A percentile compares a stretch with the other conserved stretches of the same genome.
Evolutionary conservation across 768 basidiomycete species (phyloP).

Genomic region (Leucosporidium scottii): DNA sequence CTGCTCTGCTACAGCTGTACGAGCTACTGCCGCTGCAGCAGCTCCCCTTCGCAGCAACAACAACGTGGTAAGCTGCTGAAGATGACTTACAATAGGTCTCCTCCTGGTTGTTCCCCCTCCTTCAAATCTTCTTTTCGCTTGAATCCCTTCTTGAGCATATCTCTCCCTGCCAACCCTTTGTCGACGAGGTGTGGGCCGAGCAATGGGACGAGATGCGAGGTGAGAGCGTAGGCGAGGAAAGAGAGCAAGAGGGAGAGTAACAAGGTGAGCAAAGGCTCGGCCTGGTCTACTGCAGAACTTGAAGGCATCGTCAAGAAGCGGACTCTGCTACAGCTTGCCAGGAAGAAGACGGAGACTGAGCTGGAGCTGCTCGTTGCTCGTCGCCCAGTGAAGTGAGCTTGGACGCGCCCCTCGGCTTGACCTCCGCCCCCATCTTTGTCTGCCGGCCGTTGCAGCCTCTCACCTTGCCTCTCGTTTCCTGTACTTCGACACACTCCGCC

Average conservation of each 20-base stretch:
- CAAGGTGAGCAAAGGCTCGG: neutral
- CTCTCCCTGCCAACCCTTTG: conserved; percentile 75
- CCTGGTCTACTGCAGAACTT: no score
- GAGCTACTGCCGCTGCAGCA: no score
- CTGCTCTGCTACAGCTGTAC: neutral
- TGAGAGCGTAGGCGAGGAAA: conserved; percentile 53
- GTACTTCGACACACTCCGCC: no score
- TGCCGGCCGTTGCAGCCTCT: no score
- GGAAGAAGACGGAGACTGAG: no score
- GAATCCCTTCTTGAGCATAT: conserved; percentile 73
- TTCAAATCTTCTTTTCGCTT: conserved; percentile 51
- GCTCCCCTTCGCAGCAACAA: neutral
- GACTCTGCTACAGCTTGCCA: no score
- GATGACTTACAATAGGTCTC: conserved; percentile 7
- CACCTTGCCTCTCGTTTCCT: no score
- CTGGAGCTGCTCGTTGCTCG: no score
- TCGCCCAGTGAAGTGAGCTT: no score
- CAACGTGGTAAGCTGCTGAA: neutral
- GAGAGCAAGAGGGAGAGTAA: neutral
- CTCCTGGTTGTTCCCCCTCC: conserved; percentile 32
- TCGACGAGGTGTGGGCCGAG: conserved; percentile 71
- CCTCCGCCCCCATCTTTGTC: no score
- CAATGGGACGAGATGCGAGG: conserved; percentile 70
- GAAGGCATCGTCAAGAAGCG: no score
- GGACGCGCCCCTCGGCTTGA: no score